A percentile compares a stretch with the other conserved stretches of the same genome.
phyloP scores from a whole-genome alignment of 306 rosid genomes.

The Malus sylvestris region DNA sequence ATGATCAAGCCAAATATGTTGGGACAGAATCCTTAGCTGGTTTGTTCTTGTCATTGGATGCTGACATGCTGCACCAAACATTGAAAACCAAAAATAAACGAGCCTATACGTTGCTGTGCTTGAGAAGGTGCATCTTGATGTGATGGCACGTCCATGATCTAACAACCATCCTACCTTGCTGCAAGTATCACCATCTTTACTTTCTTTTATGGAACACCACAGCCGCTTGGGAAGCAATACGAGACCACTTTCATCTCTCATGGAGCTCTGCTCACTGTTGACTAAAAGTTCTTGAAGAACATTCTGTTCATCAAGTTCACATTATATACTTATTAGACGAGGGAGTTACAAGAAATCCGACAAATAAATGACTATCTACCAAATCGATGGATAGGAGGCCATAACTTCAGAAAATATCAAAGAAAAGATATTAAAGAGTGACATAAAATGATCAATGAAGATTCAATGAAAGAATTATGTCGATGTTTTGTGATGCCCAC shows the following conservation, averaged over 20 bases:
- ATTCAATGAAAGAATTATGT: not conserved
- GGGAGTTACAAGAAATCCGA: not conserved
- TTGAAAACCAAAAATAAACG: not conserved
- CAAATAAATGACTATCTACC: not conserved
- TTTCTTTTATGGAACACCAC: conserved; percentile 72
- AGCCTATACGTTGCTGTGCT: conserved; percentile 22
- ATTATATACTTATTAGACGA: not conserved
- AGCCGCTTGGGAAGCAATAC: conserved; percentile 80
- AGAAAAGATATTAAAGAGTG: not conserved
- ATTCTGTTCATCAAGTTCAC: conserved; percentile 32
- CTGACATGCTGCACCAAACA: not conserved
- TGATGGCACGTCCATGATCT: conserved; percentile 57
- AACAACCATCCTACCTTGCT: conserved; percentile 88
- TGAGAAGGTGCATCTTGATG: conserved; percentile 75
- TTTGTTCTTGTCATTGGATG: not conserved
- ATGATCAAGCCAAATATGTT: not conserved
- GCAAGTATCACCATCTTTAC: conserved; percentile 40
- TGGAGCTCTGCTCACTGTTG: conserved; percentile 25
- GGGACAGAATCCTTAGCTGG: not conserved
- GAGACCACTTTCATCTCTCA: conserved; percentile 46
- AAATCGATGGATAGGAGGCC: not conserved
- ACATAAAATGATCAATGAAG: not conserved
- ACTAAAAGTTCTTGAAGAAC: conserved; percentile 40
- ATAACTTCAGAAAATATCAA: not conserved
- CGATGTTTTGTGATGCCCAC: not conserved